Conservation (phyloP, 306 rosid genomes). For the Quercus suber region DNA sequence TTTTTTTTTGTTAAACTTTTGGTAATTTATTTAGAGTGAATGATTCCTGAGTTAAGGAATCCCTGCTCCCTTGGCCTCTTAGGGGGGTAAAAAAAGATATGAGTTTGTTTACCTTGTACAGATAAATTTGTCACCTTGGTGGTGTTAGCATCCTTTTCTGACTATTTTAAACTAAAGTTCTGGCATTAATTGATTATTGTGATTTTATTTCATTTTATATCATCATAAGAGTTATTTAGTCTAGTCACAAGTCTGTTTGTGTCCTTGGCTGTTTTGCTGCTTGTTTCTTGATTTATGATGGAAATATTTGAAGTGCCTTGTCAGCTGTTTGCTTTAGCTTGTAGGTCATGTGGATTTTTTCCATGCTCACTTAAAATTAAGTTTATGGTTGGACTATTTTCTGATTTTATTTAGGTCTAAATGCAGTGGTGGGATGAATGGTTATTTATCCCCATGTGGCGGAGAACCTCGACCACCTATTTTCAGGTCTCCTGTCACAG, state of each 20-base stretch:
- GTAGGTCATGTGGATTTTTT: not conserved
- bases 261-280: not conserved
- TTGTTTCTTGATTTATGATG: not conserved
- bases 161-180: no score
- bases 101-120: no score
- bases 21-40: no score
- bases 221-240: not conserved
- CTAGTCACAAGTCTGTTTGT: not conserved
- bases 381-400: constrained; percentile 38
- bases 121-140: no score
- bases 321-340: not conserved
- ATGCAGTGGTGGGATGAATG: constrained; percentile 99
- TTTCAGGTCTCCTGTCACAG: constrained; percentile 83
- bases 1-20: no score
- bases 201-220: not conserved
- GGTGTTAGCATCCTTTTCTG: no score
- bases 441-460: constrained; percentile 76
- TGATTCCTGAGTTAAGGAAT: no score
- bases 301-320: not conserved
- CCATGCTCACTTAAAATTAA: constrained; percentile 20
- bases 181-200: not conserved
- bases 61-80: no score
- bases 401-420: constrained; percentile 70
- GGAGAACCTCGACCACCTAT: constrained; percentile 98
- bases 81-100: no score